Percentiles rank a stretch among this genome's conserved stretches.
Conservation (phyloP, 2,329 filamentous ascomycete species). For the Colletotrichum salicis region DNA sequence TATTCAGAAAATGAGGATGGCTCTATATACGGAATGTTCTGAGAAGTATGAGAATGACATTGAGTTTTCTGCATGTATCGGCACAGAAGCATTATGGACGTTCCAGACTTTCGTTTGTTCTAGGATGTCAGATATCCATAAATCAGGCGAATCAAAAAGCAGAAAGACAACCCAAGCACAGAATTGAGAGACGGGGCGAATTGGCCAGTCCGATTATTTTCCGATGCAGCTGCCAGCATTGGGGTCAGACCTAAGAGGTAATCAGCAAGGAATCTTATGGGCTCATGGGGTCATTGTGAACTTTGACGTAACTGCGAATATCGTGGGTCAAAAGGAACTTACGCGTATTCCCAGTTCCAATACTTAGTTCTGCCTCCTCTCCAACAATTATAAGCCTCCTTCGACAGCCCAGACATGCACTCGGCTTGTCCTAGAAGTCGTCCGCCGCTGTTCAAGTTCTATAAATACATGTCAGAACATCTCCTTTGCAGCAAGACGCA, state of each 20-base stretch:
- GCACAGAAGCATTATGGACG: no score
- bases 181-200: not conserved
- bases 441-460: no score
- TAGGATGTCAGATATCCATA: no score
- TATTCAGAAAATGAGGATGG: no score
- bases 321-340: not conserved
- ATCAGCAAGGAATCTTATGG: not conserved
- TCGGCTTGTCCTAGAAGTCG: no score
- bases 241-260: not conserved
- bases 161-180: not conserved
- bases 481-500: no score
- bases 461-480: no score
- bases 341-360: not conserved
- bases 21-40: no score
- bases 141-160: not conserved
- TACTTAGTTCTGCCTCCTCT: not conserved
- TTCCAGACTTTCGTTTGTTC: no score
- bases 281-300: not conserved
- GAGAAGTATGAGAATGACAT: no score
- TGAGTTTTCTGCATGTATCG: no score
- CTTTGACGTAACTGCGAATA: not conserved
- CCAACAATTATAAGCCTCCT: not conserved
- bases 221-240: slow-evolving; percentile 4
- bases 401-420: no score
- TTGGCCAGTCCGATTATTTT: not conserved